Percentiles rank a stretch among this genome's conserved stretches.
Evolutionary conservation across 2,329 filamentous ascomycete species (phyloP).

Genomic region (Hortaea sp.): DNA sequence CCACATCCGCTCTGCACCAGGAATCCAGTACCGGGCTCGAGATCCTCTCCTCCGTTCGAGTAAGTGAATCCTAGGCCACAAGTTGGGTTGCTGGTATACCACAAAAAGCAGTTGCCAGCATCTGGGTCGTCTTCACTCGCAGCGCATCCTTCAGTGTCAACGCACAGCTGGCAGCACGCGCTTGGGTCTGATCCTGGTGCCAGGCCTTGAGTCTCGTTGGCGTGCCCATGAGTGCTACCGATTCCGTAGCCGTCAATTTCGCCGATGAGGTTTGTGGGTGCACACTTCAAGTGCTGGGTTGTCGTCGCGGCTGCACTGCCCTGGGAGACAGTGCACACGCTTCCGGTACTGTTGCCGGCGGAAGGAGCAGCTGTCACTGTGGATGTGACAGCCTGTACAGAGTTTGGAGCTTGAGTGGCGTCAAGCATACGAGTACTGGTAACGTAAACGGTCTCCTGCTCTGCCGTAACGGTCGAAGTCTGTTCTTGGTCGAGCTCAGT

Average conservation of each 20-base stretch:
- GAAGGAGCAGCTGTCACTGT: constrained; percentile 6
- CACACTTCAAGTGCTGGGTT: constrained; percentile 18
- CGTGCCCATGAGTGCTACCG: constrained; percentile 11
- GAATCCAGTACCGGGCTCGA: constrained; percentile 14
- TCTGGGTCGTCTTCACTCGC: constrained; percentile 16
- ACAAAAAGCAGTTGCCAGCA: constrained; percentile 20
- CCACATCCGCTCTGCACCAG: constrained; percentile 18
- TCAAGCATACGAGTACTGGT: constrained; percentile 9
- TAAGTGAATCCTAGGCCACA: constrained; percentile 18
- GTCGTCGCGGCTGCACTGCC: constrained; percentile 12
- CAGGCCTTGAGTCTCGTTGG: constrained; percentile 14
- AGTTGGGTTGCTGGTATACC: constrained; percentile 12
- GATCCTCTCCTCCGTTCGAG: constrained; percentile 10
- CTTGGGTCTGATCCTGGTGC: constrained; percentile 14
- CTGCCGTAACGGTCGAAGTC: constrained; percentile 15
- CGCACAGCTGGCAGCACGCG: constrained; percentile 18
- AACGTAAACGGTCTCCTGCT: constrained; percentile 9
- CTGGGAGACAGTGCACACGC: constrained; percentile 13
- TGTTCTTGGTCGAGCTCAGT: constrained; percentile 7
- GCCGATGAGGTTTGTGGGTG: constrained; percentile 18
- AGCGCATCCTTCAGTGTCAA: constrained; percentile 15
- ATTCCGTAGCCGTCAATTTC: constrained; percentile 15
- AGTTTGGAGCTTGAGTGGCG: constrained; percentile 4
- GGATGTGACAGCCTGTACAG: constrained; percentile 10
- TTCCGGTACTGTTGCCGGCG: constrained; percentile 3